Evolutionary conservation across 495 filamentous ascomycete genomes (phyloP).

Genomic region (Neurospora sp.): DNA sequence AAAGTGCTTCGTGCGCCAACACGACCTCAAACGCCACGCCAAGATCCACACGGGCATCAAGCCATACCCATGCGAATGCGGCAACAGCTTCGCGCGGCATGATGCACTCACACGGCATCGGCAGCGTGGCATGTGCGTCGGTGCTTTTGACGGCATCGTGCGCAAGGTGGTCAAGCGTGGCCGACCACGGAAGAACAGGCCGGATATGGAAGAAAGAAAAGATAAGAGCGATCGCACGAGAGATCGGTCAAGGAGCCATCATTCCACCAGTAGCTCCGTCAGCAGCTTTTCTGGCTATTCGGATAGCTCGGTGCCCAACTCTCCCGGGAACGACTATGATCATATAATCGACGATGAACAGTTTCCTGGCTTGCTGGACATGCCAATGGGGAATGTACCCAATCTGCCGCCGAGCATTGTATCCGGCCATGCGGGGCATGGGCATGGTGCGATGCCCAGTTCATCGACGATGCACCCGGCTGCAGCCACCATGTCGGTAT

Average conservation of each 20-base stretch:
- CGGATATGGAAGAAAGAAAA: slow-evolving; percentile 51
- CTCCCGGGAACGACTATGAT: slow-evolving; percentile 30
- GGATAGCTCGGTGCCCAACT: slow-evolving; percentile 35
- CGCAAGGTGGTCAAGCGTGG: slow-evolving; percentile 46
- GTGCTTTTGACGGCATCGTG: slow-evolving; percentile 75
- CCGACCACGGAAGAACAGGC: slow-evolving; percentile 36
- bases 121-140: slow-evolving; percentile 89
- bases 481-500: slow-evolving; percentile 3
- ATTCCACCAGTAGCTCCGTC: slow-evolving; percentile 30
- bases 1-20: slow-evolving; percentile 92
- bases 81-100: slow-evolving; percentile 82
- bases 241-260: slow-evolving; percentile 34
- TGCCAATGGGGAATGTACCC: slow-evolving; percentile 23
- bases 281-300: slow-evolving; percentile 37
- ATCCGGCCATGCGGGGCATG: neutral
- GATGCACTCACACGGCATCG: slow-evolving; percentile 91
- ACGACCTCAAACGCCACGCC: slow-evolving; percentile 91
- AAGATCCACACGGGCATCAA: slow-evolving; percentile 94
- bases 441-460: slow-evolving; percentile 7
- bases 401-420: neutral
- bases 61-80: slow-evolving; percentile 83
- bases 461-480: slow-evolving; percentile 28
- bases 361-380: slow-evolving; percentile 32
- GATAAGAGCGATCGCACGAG: slow-evolving; percentile 50
- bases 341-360: slow-evolving; percentile 35